A percentile compares a stretch with the other conserved stretches of the same genome.
These are phyloP conservation scores for Colletotrichum orbiculare DNA, from an alignment of 2,329 filamentous ascomycete genomes.

Conservation along the genomic window DNA sequence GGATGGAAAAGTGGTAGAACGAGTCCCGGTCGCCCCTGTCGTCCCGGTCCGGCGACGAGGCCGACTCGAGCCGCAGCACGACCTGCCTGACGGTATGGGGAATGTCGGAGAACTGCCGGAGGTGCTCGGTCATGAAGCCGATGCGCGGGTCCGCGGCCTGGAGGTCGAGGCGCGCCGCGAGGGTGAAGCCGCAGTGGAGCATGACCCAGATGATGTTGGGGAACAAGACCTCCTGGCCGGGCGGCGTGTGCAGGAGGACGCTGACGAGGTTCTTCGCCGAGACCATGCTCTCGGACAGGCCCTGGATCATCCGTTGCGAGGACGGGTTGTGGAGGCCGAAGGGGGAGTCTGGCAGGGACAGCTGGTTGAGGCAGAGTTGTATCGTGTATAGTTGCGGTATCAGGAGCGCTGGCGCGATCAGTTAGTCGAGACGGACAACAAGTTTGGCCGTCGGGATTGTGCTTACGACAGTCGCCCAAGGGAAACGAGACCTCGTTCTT, in stretches of 20 bases:
- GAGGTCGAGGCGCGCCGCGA: constrained; percentile 45
- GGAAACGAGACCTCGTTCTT: constrained; percentile 43
- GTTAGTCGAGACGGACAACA: background rate
- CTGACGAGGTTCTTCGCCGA: constrained; percentile 45
- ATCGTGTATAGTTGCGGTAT: constrained; percentile 43
- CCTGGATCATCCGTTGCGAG: constrained; percentile 40
- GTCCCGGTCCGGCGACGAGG: constrained; percentile 31
- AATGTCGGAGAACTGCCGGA: constrained; percentile 45
- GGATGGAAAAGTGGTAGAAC: constrained; percentile 41
- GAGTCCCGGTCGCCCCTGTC: constrained; percentile 38
- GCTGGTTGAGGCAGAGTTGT: constrained; percentile 46
- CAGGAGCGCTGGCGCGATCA: constrained; percentile 39
- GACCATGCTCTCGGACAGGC: constrained; percentile 45
- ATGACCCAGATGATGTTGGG: constrained; percentile 47
- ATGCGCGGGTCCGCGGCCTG: constrained; percentile 42
- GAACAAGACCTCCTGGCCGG: constrained; percentile 43
- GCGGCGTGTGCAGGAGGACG: constrained; percentile 42
- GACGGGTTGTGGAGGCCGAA: constrained; percentile 41
- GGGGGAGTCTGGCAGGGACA: constrained; percentile 41
- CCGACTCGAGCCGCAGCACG: constrained; percentile 42
- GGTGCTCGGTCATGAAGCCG: constrained; percentile 40
- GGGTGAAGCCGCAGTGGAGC: constrained; percentile 45
- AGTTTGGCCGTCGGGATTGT: fast-evolving
- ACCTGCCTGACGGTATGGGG: constrained; percentile 44
- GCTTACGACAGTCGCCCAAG: constrained; percentile 46